phyloP scores from a whole-genome alignment of 768 basidiomycete genomes.

The Termitomyces sp. region DNA sequence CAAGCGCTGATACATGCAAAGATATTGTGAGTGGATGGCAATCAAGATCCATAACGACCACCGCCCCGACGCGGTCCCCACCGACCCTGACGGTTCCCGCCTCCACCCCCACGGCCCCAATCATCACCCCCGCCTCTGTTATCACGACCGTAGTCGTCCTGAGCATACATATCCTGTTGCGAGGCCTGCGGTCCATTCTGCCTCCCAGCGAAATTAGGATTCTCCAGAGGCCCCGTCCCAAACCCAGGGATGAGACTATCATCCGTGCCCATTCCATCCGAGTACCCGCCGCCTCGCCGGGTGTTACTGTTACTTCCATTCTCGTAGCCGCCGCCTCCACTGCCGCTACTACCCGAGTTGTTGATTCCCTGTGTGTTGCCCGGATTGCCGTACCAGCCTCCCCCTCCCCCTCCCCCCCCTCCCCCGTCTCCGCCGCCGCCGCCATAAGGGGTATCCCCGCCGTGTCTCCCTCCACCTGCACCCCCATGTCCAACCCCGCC shows the following conservation, averaged over 20 bases:
- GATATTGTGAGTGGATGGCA: too few species aligned
- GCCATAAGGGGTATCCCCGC: conserved; percentile 23
- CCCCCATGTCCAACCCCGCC: neutral
- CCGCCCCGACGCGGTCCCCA: conserved; percentile 24
- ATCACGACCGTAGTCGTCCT: conserved; percentile 33
- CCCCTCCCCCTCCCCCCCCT: too few species aligned
- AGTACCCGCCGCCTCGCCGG: conserved; percentile 16
- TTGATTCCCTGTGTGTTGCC: conserved; percentile 17
- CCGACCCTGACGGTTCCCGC: conserved; percentile 21
- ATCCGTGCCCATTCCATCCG: conserved; percentile 26
- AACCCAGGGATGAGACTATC: conserved; percentile 69
- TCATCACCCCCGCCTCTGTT: conserved; percentile 27
- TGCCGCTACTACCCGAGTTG: conserved; percentile 27
- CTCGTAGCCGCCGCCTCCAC: conserved; percentile 13
- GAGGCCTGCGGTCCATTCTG: conserved; percentile 24
- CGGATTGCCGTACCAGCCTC: conserved; percentile 12
- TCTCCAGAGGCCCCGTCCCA: conserved; percentile 25
- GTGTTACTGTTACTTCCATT: conserved; percentile 9
- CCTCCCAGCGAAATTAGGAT: conserved; percentile 13
- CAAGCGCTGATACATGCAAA: neutral
- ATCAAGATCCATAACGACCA: conserved; percentile 14
- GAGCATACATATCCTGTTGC: conserved; percentile 48
- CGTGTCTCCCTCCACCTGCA: conserved; percentile 6
- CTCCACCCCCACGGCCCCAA: conserved; percentile 28
- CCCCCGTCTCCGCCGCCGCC: conserved; percentile 30